Conservation (phyloP, 2,329 filamentous ascomycete species). For the Ophiostoma tasmaniense region DNA sequence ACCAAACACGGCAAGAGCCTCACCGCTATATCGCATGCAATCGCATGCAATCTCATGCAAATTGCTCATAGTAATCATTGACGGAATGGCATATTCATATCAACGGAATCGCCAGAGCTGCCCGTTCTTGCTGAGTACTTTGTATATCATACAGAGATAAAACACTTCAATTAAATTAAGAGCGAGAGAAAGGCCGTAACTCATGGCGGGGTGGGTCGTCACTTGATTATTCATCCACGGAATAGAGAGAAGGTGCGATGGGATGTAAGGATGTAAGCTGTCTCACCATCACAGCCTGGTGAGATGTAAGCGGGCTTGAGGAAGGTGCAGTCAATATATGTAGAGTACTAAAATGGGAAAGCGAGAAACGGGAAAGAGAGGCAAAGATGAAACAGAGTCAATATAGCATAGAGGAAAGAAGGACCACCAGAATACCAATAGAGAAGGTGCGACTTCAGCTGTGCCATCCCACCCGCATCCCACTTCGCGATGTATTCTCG, state of each 20-base stretch:
- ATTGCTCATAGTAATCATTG: neutral
- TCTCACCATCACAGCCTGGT: conserved; percentile 5
- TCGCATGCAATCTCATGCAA: neutral
- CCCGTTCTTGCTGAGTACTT: no score
- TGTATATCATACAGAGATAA: neutral
- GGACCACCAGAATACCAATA: neutral
- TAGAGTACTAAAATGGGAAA: no score
- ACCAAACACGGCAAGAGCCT: neutral
- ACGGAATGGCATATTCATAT: neutral
- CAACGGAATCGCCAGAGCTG: neutral
- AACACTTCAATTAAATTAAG: neutral
- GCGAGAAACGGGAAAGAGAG: no score
- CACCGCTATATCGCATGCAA: neutral
- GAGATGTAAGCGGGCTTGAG: conserved; percentile 1
- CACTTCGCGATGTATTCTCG: conserved; percentile 12
- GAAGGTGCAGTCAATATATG: neutral
- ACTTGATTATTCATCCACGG: neutral
- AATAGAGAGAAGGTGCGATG: no score
- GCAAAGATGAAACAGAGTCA: no score
- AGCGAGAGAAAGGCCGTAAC: conserved; percentile 3
- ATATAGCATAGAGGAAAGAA: no score
- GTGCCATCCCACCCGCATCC: conserved; percentile 9
- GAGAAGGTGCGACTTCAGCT: neutral
- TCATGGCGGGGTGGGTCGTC: neutral
- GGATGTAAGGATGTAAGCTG: no score